Evolutionary conservation across 352 stramenopile genomes (phyloP), one percentile per base, ranked within the genome.

Genomic region (Phytopythium ostracodes): DNA sequence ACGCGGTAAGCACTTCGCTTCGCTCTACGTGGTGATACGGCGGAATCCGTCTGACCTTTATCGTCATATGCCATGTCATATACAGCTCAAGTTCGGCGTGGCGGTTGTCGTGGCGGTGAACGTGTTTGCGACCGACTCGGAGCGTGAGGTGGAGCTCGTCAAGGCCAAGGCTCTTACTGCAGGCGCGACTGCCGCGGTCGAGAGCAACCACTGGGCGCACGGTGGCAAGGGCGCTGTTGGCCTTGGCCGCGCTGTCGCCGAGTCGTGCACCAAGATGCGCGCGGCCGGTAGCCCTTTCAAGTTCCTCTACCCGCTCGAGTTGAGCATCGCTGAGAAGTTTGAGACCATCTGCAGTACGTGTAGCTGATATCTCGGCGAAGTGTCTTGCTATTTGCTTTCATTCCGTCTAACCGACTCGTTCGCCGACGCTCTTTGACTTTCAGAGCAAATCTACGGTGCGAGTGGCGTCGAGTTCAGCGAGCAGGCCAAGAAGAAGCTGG

Each of bases 391-490:
- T 17, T 3, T 24, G 79, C 15, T 90, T 84, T 17, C 73, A 81
- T 51, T 80, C 65, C 35, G 84, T 96, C 5, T 88, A 92, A 59
- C 92, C 44, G 83, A 65, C 74, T 64, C 22, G 73, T 12, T n/a
- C 83, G 2, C 14, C 81, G 31, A 91, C 35, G 17, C 20, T 10
- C n/a, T 22, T 10, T 29, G 11, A 14, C n/a, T 27, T 18, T 55
- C 63, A 91, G 81, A 92, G 70, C 92, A 99, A 68, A 99, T 99
- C 55, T 99, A 99, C 75, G 92, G 96, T 40, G 97, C 96, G 24
- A 84, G 86, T 25, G 85, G 77, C n/a, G 96, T 99, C 24, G 92
- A 98, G 65, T 99, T 97, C 75, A 94, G 81, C 31, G 91, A 98
- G 9, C 62, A 96, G 61, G 96, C 97, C 20, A 90, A 97, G 64